Evolutionary conservation across 495 filamentous ascomycete species (phyloP).

Genomic region (Xylaria castorea): DNA sequence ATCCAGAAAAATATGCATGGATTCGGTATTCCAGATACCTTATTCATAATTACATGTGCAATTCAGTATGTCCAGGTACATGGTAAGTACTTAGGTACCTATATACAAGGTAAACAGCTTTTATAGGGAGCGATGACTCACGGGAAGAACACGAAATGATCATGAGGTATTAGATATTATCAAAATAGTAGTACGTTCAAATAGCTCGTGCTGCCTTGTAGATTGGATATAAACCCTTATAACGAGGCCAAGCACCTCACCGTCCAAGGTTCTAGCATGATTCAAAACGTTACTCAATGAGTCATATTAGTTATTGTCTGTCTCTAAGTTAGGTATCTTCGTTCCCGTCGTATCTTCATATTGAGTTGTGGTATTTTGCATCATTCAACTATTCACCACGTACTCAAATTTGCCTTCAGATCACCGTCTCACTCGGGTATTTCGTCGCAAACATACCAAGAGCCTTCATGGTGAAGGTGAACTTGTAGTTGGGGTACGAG

Average conservation of each 20-base stretch:
- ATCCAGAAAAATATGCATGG: not conserved
- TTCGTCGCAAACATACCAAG: slow-evolving; percentile 83
- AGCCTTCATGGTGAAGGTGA: slow-evolving; percentile 92
- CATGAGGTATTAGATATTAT: not conserved
- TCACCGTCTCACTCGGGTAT: slow-evolving; percentile 69
- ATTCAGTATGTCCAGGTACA: not conserved
- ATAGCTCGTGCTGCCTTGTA: not conserved
- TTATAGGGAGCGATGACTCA: not conserved
- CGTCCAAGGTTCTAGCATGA: not conserved
- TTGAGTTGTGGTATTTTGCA: not conserved
- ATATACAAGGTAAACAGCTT: not conserved
- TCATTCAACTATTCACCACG: not conserved
- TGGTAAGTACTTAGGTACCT: not conserved
- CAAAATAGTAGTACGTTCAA: not conserved
- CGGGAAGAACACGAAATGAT: not conserved
- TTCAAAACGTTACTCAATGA: not conserved
- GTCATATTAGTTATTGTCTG: not conserved
- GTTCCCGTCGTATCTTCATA: not conserved
- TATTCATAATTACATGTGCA: no score
- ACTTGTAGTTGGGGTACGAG: slow-evolving; percentile 99
- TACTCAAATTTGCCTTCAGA: slow-evolving; percentile 33
- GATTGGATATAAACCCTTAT: not conserved
- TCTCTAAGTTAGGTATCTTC: not conserved
- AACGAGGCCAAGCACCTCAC: not conserved
- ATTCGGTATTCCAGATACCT: not conserved